Evolutionary conservation across 2,329 filamentous ascomycete genomes (phyloP).

Genomic region (Stagonosporopsis vannaccii): DNA sequence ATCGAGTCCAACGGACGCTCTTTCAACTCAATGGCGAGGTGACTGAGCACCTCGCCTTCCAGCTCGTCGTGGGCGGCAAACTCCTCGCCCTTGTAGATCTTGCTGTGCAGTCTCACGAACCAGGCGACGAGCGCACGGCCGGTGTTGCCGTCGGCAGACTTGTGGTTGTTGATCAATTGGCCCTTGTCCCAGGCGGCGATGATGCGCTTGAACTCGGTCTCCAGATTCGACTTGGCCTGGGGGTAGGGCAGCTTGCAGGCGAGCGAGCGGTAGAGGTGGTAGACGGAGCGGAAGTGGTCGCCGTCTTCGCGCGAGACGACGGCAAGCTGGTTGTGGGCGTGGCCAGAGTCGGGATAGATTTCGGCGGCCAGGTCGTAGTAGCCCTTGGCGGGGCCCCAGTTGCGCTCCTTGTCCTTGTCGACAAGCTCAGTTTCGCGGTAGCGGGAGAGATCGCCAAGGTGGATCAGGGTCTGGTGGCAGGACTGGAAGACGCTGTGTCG

Average conservation of each 20-base stretch:
- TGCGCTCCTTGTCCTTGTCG: constrained; percentile 70
- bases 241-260: constrained; percentile 77
- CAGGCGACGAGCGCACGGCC: constrained; percentile 74
- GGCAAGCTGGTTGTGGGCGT: constrained; percentile 88
- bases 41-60: constrained; percentile 83
- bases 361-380: constrained; percentile 86
- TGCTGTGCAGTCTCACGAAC: constrained; percentile 86
- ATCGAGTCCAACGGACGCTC: constrained; percentile 69
- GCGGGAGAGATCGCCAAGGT: constrained; percentile 86
- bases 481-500: constrained; percentile 71
- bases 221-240: constrained; percentile 76
- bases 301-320: constrained; percentile 81
- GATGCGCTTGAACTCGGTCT: constrained; percentile 77
- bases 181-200: constrained; percentile 64
- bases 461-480: constrained; percentile 83
- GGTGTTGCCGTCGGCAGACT: constrained; percentile 55
- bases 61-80: constrained; percentile 81
- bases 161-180: constrained; percentile 56
- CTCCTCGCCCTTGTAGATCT: constrained; percentile 78
- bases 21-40: constrained; percentile 76
- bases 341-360: constrained; percentile 79
- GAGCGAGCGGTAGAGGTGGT: constrained; percentile 86
- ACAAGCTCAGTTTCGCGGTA: constrained; percentile 80
- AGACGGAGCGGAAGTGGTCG: constrained; percentile 84
- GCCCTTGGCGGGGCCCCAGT: constrained; percentile 79